A percentile compares a stretch with the other conserved stretches of the same genome.
phyloP scores from a whole-genome alignment of 768 basidiomycete genomes.

The Mycena alexandri region DNA sequence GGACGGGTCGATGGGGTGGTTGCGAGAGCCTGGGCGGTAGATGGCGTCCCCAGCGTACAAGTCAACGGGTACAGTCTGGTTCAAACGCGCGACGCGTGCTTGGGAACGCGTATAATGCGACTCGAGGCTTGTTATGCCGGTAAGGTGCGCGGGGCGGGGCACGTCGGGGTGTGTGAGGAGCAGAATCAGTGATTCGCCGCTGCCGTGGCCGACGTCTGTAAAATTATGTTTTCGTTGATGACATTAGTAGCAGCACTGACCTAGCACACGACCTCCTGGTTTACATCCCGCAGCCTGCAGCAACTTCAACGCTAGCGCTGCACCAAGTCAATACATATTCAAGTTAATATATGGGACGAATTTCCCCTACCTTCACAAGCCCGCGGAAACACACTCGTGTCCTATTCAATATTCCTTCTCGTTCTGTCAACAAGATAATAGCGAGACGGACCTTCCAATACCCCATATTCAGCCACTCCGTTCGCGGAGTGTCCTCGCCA shows the following conservation, averaged over 20 bases:
- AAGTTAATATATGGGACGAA: background rate
- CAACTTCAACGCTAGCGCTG: slow-evolving; percentile 67
- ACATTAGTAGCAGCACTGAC: slow-evolving; percentile 47
- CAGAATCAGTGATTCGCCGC: slow-evolving; percentile 73
- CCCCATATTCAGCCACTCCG: slow-evolving; percentile 82
- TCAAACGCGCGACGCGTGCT: slow-evolving; percentile 52
- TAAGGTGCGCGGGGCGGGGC: slow-evolving; percentile 60
- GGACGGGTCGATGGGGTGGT: slow-evolving; percentile 61
- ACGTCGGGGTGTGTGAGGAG: slow-evolving; percentile 61
- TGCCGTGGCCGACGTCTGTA: slow-evolving; percentile 77
- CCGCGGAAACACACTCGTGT: slow-evolving; percentile 63
- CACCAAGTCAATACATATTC: slow-evolving; percentile 37
- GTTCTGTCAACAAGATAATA: slow-evolving; percentile 3
- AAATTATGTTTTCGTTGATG: slow-evolving; percentile 3
- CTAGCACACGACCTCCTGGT: slow-evolving; percentile 63
- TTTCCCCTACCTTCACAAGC: slow-evolving; percentile 68
- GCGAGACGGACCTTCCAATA: slow-evolving; percentile 67
- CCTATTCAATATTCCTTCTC: slow-evolving; percentile 44
- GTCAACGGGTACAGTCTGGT: slow-evolving; percentile 47
- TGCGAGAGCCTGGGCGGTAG: slow-evolving; percentile 41
- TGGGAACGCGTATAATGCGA: slow-evolving; percentile 62
- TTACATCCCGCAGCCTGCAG: slow-evolving; percentile 57
- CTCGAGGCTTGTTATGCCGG: slow-evolving; percentile 69
- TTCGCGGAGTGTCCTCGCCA: slow-evolving; percentile 52
- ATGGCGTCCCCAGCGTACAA: slow-evolving; percentile 68